A percentile compares a stretch with the other conserved stretches of the same genome.
These are phyloP conservation scores for Mycena vulgaris DNA, from an alignment of 768 basidiomycete species.

Conservation along the genomic window DNA sequence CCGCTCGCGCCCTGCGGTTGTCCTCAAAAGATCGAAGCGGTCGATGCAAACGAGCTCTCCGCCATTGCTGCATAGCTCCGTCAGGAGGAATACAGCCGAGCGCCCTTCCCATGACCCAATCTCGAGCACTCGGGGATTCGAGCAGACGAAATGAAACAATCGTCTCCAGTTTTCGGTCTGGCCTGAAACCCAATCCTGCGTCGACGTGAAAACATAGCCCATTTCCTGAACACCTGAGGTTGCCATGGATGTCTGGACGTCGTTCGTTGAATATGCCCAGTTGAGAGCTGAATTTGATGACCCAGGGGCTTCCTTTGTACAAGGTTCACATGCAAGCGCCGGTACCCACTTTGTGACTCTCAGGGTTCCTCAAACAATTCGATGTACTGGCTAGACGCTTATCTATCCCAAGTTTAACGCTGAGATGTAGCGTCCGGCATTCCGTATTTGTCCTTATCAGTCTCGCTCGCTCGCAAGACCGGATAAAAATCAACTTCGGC, in stretches of 20 bases:
- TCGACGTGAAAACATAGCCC: constrained; percentile 57
- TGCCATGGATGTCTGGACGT: background rate
- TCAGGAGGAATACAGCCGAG: constrained; percentile 69
- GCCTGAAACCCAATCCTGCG: constrained; percentile 72
- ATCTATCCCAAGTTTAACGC: background rate
- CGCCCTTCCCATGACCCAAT: constrained; percentile 78
- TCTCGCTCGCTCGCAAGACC: background rate
- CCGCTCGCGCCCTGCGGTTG: constrained; percentile 63
- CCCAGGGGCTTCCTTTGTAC: no score
- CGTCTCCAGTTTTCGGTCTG: constrained; percentile 60
- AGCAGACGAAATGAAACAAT: constrained; percentile 50
- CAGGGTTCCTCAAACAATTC: background rate
- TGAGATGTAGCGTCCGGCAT: background rate
- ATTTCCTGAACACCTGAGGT: background rate
- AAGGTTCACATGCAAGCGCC: background rate
- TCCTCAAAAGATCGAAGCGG: constrained; percentile 69
- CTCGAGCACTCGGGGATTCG: constrained; percentile 65
- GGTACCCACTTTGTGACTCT: background rate
- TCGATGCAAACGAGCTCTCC: constrained; percentile 65
- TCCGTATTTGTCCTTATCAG: background rate
- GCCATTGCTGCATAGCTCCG: constrained; percentile 57
- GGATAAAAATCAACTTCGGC: no score
- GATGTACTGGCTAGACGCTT: background rate
- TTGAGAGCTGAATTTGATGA: no score
- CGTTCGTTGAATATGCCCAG: background rate